Base-by-base conservation (phyloP, 495 filamentous ascomycete genomes). In the Xylaria nigripes region DNA sequence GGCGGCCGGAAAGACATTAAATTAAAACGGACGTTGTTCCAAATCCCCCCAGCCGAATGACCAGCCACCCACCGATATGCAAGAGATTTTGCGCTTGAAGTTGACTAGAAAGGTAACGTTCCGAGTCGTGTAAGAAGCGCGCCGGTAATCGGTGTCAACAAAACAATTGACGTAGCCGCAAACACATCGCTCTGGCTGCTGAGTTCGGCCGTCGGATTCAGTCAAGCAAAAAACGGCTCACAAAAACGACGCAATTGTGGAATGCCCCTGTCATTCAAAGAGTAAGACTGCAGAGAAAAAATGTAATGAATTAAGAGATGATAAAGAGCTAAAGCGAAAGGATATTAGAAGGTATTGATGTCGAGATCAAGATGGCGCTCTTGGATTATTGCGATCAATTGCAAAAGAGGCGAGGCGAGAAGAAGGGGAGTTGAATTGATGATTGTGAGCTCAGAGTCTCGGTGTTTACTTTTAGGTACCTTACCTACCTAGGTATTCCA, bases 1-100 rank as follows among this genome's bases (percentile, higher is more conserved):
- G n/a, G 40, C 22, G n/a, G 44, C 22, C 44, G 44, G 40, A 32
- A 30, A 54, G 30, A 54, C 45, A 48, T 54, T 48, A 55, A 50
- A 23, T 29, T 48, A 55, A 50, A 23, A 32, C 45, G n/a, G 40
- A 15, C 25, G 22, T 43, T 5, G 27, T 40, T 55, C 25, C 22
- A 50, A 24, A 13, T 36, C 25, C 27, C 51, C 32, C 22, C 46
- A 50, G 36, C 21, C 25, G 29, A 44, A 48, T 7, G 24, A 41
- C 38, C 36, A 55, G 30, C 32, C 44, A 12, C 44, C 29, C 29
- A 23, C 48, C 36, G 13, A 38, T 25, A 47, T 48, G 25, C 44
- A 48, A 54, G 32, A 34, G 41, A 34, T 29, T 18, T 45, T 10
- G 10, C 10, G 44, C 18, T 44, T 22, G 30, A 53, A 6, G 24